Evolutionary conservation across 2,329 filamentous ascomycete genomes (phyloP).

Genomic region (Celoporthe dispersa): DNA sequence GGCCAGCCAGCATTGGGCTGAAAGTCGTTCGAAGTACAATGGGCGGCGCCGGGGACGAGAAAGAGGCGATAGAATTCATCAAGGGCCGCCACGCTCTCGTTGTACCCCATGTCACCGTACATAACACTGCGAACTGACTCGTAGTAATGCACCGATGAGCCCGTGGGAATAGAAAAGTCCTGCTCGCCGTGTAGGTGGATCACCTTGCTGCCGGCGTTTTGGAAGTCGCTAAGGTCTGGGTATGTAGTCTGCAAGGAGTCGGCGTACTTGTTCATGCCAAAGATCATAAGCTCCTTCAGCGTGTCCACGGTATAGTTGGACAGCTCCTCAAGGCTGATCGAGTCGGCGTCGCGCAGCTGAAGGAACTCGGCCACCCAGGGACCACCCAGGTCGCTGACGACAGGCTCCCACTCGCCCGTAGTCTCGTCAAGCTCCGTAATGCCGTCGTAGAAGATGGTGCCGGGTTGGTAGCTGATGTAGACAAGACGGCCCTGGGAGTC

Average conservation of each 20-base stretch:
- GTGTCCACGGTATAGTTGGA: constrained; percentile 33
- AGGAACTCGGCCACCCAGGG: not conserved
- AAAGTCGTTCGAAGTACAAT: constrained; percentile 40
- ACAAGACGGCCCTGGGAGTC: constrained; percentile 40
- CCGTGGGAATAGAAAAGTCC: constrained; percentile 37
- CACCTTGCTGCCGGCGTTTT: constrained; percentile 36
- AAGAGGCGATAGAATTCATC: constrained; percentile 54
- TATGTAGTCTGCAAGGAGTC: constrained; percentile 33
- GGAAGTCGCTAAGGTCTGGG: constrained; percentile 38
- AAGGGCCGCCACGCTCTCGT: constrained; percentile 34
- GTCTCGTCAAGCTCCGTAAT: not conserved
- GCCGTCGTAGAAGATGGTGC: constrained; percentile 38
- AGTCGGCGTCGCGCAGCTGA: not conserved
- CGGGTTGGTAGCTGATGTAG: constrained; percentile 43
- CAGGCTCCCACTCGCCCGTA: not conserved
- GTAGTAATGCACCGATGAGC: constrained; percentile 14
- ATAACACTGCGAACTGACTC: not conserved
- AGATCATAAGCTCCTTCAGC: constrained; percentile 2
- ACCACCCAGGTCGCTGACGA: not conserved
- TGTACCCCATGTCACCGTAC: constrained; percentile 37
- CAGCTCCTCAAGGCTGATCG: constrained; percentile 26
- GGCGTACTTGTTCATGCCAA: not conserved
- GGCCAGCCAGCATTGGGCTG: not conserved
- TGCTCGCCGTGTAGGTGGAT: constrained; percentile 39
- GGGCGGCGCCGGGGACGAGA: constrained; percentile 49